phyloP scores from a whole-genome alignment of 371 early-diverging fungal genomes.

The Mortierella sp. region DNA sequence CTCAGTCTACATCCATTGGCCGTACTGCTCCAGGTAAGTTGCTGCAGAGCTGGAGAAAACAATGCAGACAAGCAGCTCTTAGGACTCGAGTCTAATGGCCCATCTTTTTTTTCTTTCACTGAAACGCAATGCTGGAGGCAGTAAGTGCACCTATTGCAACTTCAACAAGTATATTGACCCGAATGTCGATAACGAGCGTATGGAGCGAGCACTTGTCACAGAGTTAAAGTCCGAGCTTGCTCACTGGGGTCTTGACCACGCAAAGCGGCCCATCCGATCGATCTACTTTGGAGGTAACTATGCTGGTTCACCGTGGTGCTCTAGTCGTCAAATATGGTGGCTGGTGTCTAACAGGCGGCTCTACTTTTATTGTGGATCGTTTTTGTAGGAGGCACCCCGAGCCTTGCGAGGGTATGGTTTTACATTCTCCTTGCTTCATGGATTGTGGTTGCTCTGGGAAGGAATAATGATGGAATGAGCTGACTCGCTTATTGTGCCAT shows the following conservation, averaged over 20 bases:
- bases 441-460: background rate
- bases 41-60: background rate
- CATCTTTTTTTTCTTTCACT: background rate
- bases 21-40: conserved; percentile 80
- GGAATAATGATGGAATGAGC: background rate
- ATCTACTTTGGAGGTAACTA: conserved; percentile 81
- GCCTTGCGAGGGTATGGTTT: conserved; percentile 49
- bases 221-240: conserved; percentile 62
- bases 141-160: conserved; percentile 88
- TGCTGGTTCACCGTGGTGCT: background rate
- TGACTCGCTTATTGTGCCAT: background rate
- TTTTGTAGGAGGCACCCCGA: conserved; percentile 76
- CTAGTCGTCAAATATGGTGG: background rate
- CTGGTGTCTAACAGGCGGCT: background rate
- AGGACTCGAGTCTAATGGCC: background rate
- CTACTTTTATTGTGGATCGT: background rate
- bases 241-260: conserved; percentile 25
- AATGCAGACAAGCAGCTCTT: background rate
- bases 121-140: conserved; percentile 24
- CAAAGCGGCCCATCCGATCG: conserved; percentile 61
- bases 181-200: conserved; percentile 66
- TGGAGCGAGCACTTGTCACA: conserved; percentile 64
- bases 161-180: conserved; percentile 89
- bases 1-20: conserved; percentile 89
- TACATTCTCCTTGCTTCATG: conserved; percentile 23